Evolutionary conservation across 139 green algal genomes (phyloP).

Genomic region (Pleodorina starrii): DNA sequence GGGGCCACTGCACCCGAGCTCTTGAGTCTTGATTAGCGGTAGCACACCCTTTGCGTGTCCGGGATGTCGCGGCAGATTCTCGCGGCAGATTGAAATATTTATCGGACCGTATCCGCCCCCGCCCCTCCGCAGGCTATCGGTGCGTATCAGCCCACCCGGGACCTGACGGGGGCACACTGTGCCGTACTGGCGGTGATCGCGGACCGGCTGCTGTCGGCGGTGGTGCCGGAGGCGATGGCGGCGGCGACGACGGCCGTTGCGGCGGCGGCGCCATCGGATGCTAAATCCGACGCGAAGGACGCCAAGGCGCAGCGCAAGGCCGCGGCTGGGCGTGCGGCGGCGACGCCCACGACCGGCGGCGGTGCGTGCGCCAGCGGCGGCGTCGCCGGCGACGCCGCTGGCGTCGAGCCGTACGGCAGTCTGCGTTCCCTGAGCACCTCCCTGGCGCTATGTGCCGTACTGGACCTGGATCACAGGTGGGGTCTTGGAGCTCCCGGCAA

Average conservation of each 20-base stretch:
- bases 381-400: background rate
- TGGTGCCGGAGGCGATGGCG: background rate
- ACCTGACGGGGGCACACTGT: conserved; percentile 14
- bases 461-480: conserved; percentile 53
- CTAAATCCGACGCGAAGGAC: background rate
- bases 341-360: background rate
- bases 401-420: background rate
- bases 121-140: background rate
- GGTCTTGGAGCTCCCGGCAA: too few relatives aligned
- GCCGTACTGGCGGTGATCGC: conserved; percentile 13
- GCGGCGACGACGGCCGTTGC: background rate
- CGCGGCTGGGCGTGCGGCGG: background rate
- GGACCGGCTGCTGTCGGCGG: background rate
- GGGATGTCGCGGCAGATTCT: too few relatives aligned
- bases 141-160: conserved; percentile 41
- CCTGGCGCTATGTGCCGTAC: conserved; percentile 40
- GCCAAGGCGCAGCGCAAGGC: background rate
- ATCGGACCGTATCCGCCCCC: too few relatives aligned
- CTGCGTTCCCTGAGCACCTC: conserved; percentile 9
- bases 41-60: too few relatives aligned
- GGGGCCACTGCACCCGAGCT: too few relatives aligned
- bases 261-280: background rate
- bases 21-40: too few relatives aligned
- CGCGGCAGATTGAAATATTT: too few relatives aligned
- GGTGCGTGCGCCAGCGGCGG: background rate